A percentile compares a stretch with the other conserved stretches of the same genome.
phyloP scores from a whole-genome alignment of 192 early-diverging fungal species.

The Entophlyctis luteolus region DNA sequence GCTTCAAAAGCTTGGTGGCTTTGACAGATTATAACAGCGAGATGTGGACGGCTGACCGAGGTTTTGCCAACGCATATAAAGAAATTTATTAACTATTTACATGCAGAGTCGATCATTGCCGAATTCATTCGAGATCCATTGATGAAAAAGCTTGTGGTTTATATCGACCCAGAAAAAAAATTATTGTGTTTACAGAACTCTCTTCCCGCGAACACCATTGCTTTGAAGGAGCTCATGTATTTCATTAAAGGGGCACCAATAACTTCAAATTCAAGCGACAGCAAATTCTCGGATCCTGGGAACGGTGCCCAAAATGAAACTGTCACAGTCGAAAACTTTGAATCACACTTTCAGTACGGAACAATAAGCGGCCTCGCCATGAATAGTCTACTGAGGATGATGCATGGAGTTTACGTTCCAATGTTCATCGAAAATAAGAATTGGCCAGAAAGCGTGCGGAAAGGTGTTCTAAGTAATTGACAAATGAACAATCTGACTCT shows the following conservation, averaged over 20 bases:
- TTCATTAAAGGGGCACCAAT: slow-evolving; percentile 31
- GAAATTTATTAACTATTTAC: slow-evolving; percentile 2
- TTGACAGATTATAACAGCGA: slow-evolving; percentile 25
- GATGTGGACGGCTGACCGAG: slow-evolving; percentile 37
- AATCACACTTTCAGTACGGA: slow-evolving; percentile 52
- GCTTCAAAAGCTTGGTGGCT: slow-evolving; percentile 25
- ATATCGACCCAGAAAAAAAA: slow-evolving; percentile 9
- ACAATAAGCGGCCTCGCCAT: slow-evolving; percentile 43
- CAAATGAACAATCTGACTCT: slow-evolving; percentile 2
- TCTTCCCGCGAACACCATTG: slow-evolving; percentile 21
- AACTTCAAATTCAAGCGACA: not conserved
- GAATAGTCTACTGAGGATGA: slow-evolving; percentile 51
- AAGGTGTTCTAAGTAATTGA: slow-evolving; percentile 31
- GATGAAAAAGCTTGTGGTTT: slow-evolving; percentile 23
- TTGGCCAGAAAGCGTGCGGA: slow-evolving; percentile 59
- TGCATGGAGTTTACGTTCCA: slow-evolving; percentile 60
- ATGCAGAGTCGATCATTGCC: not conserved
- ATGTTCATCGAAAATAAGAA: slow-evolving; percentile 56
- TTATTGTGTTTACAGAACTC: slow-evolving; percentile 23
- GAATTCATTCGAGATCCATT: slow-evolving; percentile 13
- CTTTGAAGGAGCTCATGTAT: slow-evolving; percentile 39
- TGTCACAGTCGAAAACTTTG: slow-evolving; percentile 37
- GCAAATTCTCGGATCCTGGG: not conserved
- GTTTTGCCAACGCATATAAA: not conserved
- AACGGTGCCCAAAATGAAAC: not conserved